These are phyloP conservation scores for Pythium apleroticum DNA, from an alignment of 352 stramenopile species.

Conservation along the genomic window DNA sequence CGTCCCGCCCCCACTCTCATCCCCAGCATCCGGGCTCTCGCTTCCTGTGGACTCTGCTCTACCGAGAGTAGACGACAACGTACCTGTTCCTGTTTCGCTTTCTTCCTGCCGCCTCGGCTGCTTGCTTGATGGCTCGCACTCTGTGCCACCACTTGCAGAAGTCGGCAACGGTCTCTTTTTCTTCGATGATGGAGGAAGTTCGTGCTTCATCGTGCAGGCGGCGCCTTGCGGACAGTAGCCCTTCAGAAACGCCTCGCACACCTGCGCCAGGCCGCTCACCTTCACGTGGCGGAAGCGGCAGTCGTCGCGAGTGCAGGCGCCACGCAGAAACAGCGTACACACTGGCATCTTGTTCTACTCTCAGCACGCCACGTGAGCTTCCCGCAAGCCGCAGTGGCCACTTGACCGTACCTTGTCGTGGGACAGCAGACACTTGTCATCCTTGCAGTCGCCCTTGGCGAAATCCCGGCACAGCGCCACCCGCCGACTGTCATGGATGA, in stretches of 20 bases:
- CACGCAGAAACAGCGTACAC: slow-evolving; percentile 77
- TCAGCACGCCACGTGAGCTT: background rate
- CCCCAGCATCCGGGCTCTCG: background rate
- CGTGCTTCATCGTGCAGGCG: slow-evolving; percentile 59
- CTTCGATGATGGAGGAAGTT: slow-evolving; percentile 29
- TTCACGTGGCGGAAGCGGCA: slow-evolving; percentile 85
- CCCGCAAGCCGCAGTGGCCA: background rate
- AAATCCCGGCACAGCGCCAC: slow-evolving; percentile 83
- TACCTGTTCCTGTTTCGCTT: slow-evolving; percentile 10
- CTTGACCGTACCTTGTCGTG: slow-evolving; percentile 65
- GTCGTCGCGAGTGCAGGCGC: slow-evolving; percentile 64
- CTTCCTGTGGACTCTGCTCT: slow-evolving; percentile 2
- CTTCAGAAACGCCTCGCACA: slow-evolving; percentile 66
- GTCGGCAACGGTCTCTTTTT: slow-evolving; percentile 19
- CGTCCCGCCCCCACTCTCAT: background rate
- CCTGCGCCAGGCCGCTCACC: slow-evolving; percentile 58
- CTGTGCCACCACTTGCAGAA: background rate
- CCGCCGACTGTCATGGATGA: slow-evolving; percentile 84
- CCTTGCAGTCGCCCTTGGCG: slow-evolving; percentile 57
- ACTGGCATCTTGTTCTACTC: slow-evolving; percentile 83
- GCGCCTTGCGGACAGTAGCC: slow-evolving; percentile 64
- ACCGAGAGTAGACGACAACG: slow-evolving; percentile 1
- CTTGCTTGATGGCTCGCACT: background rate
- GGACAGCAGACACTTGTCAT: slow-evolving; percentile 63
- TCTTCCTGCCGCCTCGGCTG: slow-evolving; percentile 2